Evolutionary conservation across 139 green algal genomes (phyloP), one percentile per base, ranked within the genome.

Genomic region (Chlamydomonas sphaeroides): DNA sequence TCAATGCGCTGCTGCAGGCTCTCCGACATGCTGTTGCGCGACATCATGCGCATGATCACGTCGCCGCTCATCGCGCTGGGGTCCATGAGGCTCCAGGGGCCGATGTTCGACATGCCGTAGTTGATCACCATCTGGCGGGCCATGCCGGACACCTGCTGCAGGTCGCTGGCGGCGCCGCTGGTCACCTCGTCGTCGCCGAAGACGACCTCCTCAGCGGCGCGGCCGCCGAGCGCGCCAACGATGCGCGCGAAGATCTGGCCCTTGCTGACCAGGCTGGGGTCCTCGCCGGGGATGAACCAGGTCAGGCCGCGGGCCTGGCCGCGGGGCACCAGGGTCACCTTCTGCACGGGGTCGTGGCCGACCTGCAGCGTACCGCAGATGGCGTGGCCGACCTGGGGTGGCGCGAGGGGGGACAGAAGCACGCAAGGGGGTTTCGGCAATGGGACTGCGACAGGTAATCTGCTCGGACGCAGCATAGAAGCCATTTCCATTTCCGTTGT

Each of bases 21-120:
- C 94, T 99, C 97, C 68, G 85, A 95, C 93, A 98, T 98, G 78
- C 81, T 93, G 94, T 99, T 99, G 70, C 94, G 89, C 14, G 95
- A 94, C 96, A 99, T 98, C 97, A 99, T 99, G 81, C 97, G 91
- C 97, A 99, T 99, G 88, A 99, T 97, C 90, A 99, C 95, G 87
- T 99, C 96, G 17, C 93, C 93, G 6, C 30, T 65, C 84, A 94
- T 89, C 3, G 94, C 91, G 17, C 68, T 91, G 35, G 93, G 95
- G 91, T 99, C 97, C 92, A 97, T 90, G 81, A 99, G 90, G 25
- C 81, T 93, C 94, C 95, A 99, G 26, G 97, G 97, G 56, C 97
- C 97, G 71, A 99, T 98, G 87, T 99, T 95, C 45, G 88, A 96
- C 94, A 99, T 99, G 84, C 97, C 97, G 83, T 99, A 99, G 88